phyloP scores from a whole-genome alignment of 352 stramenopile species.

The Pythium aphanidermatum region DNA sequence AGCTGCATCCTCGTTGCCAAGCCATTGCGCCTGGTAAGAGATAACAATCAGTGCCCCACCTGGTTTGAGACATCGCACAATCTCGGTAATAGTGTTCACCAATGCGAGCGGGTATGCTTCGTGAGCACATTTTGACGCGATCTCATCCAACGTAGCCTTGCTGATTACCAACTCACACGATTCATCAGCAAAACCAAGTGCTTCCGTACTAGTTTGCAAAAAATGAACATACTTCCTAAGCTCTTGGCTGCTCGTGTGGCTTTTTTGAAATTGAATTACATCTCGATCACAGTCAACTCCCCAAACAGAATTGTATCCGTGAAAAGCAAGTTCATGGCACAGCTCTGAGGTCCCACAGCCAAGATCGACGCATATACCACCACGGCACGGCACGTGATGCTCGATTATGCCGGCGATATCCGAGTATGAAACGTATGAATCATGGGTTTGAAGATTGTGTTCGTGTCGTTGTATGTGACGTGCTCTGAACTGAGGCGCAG shows the following conservation, averaged over 20 bases:
- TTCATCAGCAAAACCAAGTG: conserved; percentile 18
- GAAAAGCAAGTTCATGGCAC: conserved; percentile 23
- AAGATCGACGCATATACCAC: conserved; percentile 18
- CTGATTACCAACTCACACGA: conserved; percentile 24
- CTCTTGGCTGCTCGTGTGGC: conserved; percentile 1
- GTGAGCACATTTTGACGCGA: conserved; percentile 5
- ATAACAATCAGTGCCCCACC: conserved; percentile 23
- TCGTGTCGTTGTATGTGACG: neutral
- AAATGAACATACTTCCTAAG: conserved; percentile 18
- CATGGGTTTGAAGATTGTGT: neutral
- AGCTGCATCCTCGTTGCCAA: neutral
- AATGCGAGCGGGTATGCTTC: conserved; percentile 6
- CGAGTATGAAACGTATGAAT: conserved; percentile 16
- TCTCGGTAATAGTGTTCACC: conserved; percentile 13
- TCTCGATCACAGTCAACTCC: conserved; percentile 17
- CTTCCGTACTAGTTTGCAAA: conserved; percentile 8
- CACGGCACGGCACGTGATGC: neutral
- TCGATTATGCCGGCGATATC: conserved; percentile 27
- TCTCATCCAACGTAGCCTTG: conserved; percentile 24
- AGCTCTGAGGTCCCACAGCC: conserved; percentile 27
- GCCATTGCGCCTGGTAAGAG: conserved; percentile 1
- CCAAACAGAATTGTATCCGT: conserved; percentile 20
- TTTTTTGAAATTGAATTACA: conserved; percentile 16
- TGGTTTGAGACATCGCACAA: conserved; percentile 22
- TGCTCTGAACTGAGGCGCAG: no score